Evolutionary conservation across 2,329 filamentous ascomycete species (phyloP).

Genomic region (Dactylellina haptotyla): DNA sequence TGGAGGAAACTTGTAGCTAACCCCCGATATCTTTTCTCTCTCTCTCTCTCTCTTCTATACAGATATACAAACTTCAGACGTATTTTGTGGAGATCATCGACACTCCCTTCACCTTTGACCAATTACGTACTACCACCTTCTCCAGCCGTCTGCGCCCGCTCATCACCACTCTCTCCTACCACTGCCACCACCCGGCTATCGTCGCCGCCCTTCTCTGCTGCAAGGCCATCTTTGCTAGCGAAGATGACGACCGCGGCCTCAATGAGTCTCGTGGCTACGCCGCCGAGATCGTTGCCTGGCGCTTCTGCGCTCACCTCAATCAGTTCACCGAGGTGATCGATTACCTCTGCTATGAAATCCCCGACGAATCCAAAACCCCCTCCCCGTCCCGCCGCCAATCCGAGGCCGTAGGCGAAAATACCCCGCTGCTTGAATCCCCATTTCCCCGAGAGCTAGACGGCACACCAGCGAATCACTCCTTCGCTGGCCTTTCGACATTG

Average conservation of each 20-base stretch:
- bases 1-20: neutral
- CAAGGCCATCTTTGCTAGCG: slow-evolving; percentile 50
- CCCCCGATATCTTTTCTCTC: neutral
- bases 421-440: slow-evolving; percentile 18
- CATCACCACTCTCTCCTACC: slow-evolving; percentile 40
- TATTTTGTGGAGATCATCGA: slow-evolving; percentile 52
- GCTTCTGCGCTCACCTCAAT: slow-evolving; percentile 52
- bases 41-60: no score
- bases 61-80: slow-evolving; percentile 51
- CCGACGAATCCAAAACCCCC: slow-evolving; percentile 20
- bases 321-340: slow-evolving; percentile 53
- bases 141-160: slow-evolving; percentile 45
- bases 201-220: slow-evolving; percentile 52
- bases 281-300: slow-evolving; percentile 52
- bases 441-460: slow-evolving; percentile 65
- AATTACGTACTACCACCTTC: slow-evolving; percentile 46
- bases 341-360: slow-evolving; percentile 53
- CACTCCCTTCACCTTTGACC: slow-evolving; percentile 50
- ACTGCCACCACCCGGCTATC: slow-evolving; percentile 49
- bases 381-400: slow-evolving; percentile 25
- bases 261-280: slow-evolving; percentile 52
- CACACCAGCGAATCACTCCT: slow-evolving; percentile 73
- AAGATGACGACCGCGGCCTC: slow-evolving; percentile 49
- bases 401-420: slow-evolving; percentile 13
- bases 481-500: slow-evolving; percentile 82